A percentile compares a stretch with the other conserved stretches of the same genome.
Evolutionary conservation across 768 basidiomycete genomes (phyloP).

Genomic region (Chiua virens): DNA sequence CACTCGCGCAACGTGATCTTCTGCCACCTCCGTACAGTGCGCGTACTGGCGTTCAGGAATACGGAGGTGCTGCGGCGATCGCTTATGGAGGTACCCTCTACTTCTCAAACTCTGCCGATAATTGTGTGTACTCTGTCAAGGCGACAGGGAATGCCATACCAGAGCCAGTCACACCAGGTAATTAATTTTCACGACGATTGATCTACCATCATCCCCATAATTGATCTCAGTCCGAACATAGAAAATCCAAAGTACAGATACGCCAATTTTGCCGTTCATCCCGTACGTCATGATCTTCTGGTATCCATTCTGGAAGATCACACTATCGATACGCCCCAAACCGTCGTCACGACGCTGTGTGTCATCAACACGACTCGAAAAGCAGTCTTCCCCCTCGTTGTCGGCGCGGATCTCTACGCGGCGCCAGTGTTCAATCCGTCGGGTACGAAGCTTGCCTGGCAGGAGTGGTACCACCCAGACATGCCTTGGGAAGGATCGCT

Average conservation of each 20-base stretch:
- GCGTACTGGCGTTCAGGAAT: slow-evolving; percentile 63
- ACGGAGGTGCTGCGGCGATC: slow-evolving; percentile 64
- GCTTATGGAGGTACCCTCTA: slow-evolving; percentile 50
- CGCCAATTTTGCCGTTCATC: slow-evolving; percentile 63
- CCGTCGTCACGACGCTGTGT: slow-evolving; percentile 51
- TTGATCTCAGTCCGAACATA: slow-evolving; percentile 7
- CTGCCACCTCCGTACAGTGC: slow-evolving; percentile 56
- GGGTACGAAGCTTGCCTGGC: slow-evolving; percentile 58
- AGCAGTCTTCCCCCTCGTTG: slow-evolving; percentile 44
- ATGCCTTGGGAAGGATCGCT: slow-evolving; percentile 73
- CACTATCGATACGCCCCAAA: slow-evolving; percentile 40
- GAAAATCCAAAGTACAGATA: slow-evolving; percentile 52
- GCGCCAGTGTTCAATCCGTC: slow-evolving; percentile 59
- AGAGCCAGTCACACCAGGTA: slow-evolving; percentile 63
- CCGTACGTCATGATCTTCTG: slow-evolving; percentile 49
- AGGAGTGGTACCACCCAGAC: slow-evolving; percentile 67
- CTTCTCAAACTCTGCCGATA: slow-evolving; percentile 58
- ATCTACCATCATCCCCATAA: neutral
- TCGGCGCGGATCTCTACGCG: slow-evolving; percentile 74
- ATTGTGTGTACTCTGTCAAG: slow-evolving; percentile 48
- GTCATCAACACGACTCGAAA: slow-evolving; percentile 51
- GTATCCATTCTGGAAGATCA: slow-evolving; percentile 73
- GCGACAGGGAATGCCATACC: slow-evolving; percentile 33
- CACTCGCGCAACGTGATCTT: slow-evolving; percentile 46
- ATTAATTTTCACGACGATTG: slow-evolving; percentile 5